Conservation (phyloP, 2,329 filamentous ascomycete genomes). For the Phaeosphaeria sp. region DNA sequence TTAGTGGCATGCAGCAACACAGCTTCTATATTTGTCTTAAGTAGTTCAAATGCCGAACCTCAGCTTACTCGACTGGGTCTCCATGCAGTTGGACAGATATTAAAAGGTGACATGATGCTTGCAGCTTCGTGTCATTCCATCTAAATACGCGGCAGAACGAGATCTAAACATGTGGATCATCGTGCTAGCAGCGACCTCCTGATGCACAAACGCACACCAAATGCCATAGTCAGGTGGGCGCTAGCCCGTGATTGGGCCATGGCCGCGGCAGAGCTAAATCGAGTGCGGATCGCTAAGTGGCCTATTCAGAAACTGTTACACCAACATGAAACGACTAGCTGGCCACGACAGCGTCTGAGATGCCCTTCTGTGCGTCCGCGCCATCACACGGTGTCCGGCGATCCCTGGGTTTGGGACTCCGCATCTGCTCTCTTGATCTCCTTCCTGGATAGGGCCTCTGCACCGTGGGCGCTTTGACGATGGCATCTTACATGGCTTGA, state of each 20-base stretch:
- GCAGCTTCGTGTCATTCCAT: conserved; percentile 2
- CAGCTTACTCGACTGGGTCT: conserved; percentile 3
- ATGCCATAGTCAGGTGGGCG: conserved; percentile 7
- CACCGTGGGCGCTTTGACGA: conserved; percentile 3
- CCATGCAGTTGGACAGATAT: neutral
- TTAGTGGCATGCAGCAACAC: conserved; percentile 11
- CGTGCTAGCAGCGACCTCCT: neutral
- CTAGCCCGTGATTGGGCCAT: conserved; percentile 3
- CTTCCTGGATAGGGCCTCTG: conserved; percentile 5
- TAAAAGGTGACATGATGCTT: neutral
- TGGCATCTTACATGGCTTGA: conserved; percentile 2
- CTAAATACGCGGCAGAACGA: conserved; percentile 1
- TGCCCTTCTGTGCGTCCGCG: conserved; percentile 8
- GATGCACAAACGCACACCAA: neutral
- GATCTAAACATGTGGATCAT: neutral
- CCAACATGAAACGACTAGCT: conserved; percentile 7
- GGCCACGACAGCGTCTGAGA: conserved; percentile 10
- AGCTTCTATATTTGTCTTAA: conserved; percentile 19
- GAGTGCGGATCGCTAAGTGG: conserved; percentile 4
- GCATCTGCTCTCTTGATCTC: conserved; percentile 1
- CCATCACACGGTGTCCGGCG: neutral
- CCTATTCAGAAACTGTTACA: conserved; percentile 8
- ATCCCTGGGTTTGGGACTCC: neutral
- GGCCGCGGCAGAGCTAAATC: conserved; percentile 3
- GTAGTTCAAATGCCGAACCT: conserved; percentile 7